Evolutionary conservation across 345 rosid genomes (phyloP).

Genomic region (Murraya paniculata): DNA sequence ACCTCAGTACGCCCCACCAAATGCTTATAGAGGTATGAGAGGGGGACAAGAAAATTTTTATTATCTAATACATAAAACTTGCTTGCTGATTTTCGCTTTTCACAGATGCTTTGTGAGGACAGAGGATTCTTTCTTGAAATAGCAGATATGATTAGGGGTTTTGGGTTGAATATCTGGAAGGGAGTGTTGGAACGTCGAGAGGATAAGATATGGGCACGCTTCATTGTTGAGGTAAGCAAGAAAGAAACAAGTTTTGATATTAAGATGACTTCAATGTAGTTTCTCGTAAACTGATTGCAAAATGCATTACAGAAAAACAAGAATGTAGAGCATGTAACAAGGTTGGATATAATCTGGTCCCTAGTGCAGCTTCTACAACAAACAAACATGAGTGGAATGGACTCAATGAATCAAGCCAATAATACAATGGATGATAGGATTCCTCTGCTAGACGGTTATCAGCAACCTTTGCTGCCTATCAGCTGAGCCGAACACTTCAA

Average conservation of each 20-base stretch:
- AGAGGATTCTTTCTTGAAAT: constrained; percentile 78
- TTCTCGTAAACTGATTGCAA: constrained; percentile 5
- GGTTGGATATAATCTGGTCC: constrained; percentile 76
- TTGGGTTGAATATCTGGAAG: constrained; percentile 74
- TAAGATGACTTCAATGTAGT: background rate
- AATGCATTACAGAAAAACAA: constrained; percentile 49
- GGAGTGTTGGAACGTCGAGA: constrained; percentile 72
- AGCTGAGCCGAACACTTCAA: constrained; percentile 25
- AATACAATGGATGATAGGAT: constrained; percentile 21
- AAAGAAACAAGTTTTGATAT: background rate
- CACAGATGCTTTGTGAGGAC: constrained; percentile 83
- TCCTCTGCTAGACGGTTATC: constrained; percentile 32
- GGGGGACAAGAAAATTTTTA: background rate
- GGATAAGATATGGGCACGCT: constrained; percentile 72
- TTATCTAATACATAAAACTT: background rate
- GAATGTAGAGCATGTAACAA: constrained; percentile 52
- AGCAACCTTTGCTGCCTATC: constrained; percentile 27
- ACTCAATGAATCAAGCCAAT: constrained; percentile 28
- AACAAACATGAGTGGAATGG: constrained; percentile 25
- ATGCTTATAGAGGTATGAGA: constrained; percentile 79
- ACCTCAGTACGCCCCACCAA: constrained; percentile 60
- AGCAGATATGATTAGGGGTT: constrained; percentile 61
- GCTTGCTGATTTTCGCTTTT: background rate
- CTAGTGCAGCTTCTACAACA: constrained; percentile 69
- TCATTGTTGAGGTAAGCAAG: constrained; percentile 68